These are phyloP conservation scores for Entonaema liquescens DNA, from an alignment of 495 filamentous ascomycete genomes.

Conservation along the genomic window DNA sequence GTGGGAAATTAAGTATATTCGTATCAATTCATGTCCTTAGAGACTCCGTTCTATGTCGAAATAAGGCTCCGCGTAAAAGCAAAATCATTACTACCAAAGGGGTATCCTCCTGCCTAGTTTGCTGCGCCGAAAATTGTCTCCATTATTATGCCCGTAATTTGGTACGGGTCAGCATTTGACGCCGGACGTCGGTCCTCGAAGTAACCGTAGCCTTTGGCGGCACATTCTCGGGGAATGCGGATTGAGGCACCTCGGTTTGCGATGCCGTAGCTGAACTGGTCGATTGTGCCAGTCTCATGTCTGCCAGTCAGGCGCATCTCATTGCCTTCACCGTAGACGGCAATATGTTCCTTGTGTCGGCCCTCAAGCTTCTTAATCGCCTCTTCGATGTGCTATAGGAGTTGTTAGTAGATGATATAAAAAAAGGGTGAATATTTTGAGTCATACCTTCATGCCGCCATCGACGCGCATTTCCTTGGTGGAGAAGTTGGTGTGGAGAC, in stretches of 20 bases:
- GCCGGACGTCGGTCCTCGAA: conserved; percentile 97
- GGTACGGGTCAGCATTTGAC: conserved; percentile 95
- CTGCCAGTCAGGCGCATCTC: conserved; percentile 87
- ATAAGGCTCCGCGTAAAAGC: conserved; percentile 28
- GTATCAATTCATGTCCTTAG: conserved; percentile 37
- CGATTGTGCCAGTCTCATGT: conserved; percentile 95
- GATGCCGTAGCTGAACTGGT: conserved; percentile 93
- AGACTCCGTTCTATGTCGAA: conserved; percentile 35
- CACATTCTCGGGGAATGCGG: conserved; percentile 89
- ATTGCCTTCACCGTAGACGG: conserved; percentile 97
- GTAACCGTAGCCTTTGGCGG: conserved; percentile 95
- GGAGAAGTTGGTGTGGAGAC: conserved; percentile 93
- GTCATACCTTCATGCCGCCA: conserved; percentile 83
- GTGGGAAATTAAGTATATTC: conserved; percentile 8
- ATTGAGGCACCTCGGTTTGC: conserved; percentile 95
- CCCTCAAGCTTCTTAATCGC: conserved; percentile 87
- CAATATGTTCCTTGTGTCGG: conserved; percentile 94
- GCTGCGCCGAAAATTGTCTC: conserved; percentile 63
- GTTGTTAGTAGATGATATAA: conserved; percentile 8
- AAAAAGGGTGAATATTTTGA: background rate
- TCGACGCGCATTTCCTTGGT: conserved; percentile 86
- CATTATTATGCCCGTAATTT: conserved; percentile 92
- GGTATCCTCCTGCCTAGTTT: conserved; percentile 39
- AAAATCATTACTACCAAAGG: conserved; percentile 34
- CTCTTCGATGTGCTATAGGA: conserved; percentile 69